Evolutionary conservation across 2,329 filamentous ascomycete genomes (phyloP).

Genomic region (Hypoxylon sp.): DNA sequence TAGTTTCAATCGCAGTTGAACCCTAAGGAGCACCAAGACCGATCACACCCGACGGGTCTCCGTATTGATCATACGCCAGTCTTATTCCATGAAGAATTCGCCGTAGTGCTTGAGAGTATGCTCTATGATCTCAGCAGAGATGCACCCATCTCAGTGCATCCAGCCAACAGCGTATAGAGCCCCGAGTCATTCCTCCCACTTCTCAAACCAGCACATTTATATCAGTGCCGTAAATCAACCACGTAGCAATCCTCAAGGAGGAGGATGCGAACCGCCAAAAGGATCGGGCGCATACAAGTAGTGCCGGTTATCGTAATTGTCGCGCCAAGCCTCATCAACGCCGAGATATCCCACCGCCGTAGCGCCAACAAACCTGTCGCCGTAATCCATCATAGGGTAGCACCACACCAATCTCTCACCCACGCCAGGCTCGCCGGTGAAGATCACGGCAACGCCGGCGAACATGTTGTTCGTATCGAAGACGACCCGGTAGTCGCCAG

Average conservation of each 20-base stretch:
- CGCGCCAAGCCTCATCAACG: conserved; percentile 19
- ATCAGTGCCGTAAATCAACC: no score
- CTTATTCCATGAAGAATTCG: no score
- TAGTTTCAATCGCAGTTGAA: no score
- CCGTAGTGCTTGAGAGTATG: no score
- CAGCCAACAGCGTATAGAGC: no score
- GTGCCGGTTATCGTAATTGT: conserved; percentile 10
- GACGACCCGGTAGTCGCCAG: conserved; percentile 15
- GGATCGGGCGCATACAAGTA: conserved; percentile 13
- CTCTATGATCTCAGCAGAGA: no score
- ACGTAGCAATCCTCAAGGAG: not conserved
- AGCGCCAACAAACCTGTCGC: conserved; percentile 8
- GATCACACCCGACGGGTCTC: no score
- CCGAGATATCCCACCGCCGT: conserved; percentile 13
- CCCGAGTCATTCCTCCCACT: no score
- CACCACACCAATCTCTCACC: conserved; percentile 16
- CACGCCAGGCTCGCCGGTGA: not conserved
- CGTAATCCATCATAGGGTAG: conserved; percentile 7
- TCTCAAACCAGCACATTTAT: no score
- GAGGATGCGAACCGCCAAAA: not conserved
- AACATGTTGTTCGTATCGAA: conserved; percentile 13
- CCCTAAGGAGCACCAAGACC: no score
- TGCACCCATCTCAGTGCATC: no score
- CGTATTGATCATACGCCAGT: no score
- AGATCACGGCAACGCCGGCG: conserved; percentile 13